Evolutionary conservation across 805 yeast genomes (phyloP).

Genomic region (Priceomyces melissophilus): DNA sequence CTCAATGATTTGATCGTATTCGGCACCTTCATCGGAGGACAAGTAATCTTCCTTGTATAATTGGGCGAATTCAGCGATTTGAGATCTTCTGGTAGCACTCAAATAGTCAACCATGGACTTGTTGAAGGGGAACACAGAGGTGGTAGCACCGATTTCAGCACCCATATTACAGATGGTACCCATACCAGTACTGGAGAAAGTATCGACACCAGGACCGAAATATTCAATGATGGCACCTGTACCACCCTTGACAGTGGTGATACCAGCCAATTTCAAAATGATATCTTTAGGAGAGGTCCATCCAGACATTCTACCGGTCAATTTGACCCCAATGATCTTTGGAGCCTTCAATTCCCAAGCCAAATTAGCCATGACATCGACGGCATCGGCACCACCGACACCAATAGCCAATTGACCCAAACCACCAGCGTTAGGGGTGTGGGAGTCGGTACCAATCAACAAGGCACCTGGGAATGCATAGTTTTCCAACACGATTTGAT

Average conservation of each 20-base stretch:
- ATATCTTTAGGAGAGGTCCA: slow-evolving; percentile 98
- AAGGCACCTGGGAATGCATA: slow-evolving; percentile 97
- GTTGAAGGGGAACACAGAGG: slow-evolving; percentile 96
- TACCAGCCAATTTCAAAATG: slow-evolving; percentile 88
- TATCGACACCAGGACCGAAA: slow-evolving; percentile 91
- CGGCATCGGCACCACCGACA: slow-evolving; percentile 99
- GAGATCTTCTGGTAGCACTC: slow-evolving; percentile 78
- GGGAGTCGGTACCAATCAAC: slow-evolving; percentile 96
- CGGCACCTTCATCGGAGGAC: slow-evolving; percentile 87
- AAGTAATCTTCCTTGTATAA: slow-evolving; percentile 61
- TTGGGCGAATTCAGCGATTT: slow-evolving; percentile 79
- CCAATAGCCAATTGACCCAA: slow-evolving; percentile 97
- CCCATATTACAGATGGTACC: slow-evolving; percentile 99
- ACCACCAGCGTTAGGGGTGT: slow-evolving; percentile 98
- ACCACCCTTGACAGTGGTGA: slow-evolving; percentile 96
- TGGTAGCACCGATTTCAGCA: slow-evolving; percentile 98
- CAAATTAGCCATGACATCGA: slow-evolving; percentile 89
- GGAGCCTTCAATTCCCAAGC: slow-evolving; percentile 99
- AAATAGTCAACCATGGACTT: slow-evolving; percentile 84
- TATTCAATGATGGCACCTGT: slow-evolving; percentile 96
- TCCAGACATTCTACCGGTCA: slow-evolving; percentile 87
- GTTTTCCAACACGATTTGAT: slow-evolving; percentile 94
- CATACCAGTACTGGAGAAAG: slow-evolving; percentile 97
- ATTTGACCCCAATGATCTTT: slow-evolving; percentile 89
- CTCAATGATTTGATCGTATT: slow-evolving; percentile 91